Conservation (phyloP, 805 yeast species). For the Starmerella tilneyi region DNA sequence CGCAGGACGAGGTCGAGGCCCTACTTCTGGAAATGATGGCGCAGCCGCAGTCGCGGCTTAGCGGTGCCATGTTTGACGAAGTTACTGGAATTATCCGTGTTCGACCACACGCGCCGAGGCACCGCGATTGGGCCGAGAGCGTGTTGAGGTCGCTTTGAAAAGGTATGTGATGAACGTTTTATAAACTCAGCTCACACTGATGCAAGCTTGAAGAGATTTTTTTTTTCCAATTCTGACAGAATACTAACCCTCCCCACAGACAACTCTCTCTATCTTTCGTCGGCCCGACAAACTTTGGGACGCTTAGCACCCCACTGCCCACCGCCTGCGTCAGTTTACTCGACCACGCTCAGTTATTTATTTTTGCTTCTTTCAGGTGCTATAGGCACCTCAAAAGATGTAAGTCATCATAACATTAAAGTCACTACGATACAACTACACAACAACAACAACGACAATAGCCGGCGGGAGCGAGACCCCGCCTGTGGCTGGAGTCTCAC, state of each 20-base stretch:
- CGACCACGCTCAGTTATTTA: no score
- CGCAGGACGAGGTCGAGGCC: constrained; percentile 6
- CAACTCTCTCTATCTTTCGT: no score
- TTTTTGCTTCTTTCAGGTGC: no score
- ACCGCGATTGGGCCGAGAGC: constrained; percentile 11
- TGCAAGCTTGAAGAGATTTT: constrained; percentile 28
- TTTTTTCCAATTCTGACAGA: constrained; percentile 24
- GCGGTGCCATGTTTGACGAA: constrained; percentile 21
- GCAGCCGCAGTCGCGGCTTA: constrained; percentile 10
- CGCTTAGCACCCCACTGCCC: no score
- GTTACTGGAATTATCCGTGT: constrained; percentile 14
- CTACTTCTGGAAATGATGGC: constrained; percentile 15
- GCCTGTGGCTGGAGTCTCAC: no score
- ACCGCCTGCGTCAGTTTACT: no score
- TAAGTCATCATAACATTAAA: no score
- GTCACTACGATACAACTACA: no score
- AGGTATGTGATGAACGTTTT: constrained; percentile 28
- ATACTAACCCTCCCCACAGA: constrained; percentile 19
- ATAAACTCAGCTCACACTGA: constrained; percentile 30
- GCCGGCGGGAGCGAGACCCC: no score
- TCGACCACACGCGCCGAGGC: background rate
- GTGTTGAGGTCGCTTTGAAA: constrained; percentile 13
- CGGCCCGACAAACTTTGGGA: no score
- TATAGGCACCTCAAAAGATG: no score
- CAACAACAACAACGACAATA: no score